phyloP scores from a whole-genome alignment of 2,329 filamentous ascomycete species.

The Alternaria viburni region DNA sequence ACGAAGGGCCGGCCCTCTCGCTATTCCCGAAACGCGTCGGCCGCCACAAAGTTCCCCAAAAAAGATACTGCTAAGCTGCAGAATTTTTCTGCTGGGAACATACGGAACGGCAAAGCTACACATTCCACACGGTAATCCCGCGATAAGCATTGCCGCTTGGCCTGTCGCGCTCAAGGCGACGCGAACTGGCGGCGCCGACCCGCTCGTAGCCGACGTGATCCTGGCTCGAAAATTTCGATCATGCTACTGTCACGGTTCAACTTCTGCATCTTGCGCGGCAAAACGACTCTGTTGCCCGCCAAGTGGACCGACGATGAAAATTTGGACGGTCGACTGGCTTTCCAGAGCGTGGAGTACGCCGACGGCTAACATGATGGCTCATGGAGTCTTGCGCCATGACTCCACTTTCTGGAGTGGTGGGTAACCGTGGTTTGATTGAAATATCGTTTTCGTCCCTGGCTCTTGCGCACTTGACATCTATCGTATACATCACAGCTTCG shows the following conservation, averaged over 20 bases:
- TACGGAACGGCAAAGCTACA: conserved; percentile 14
- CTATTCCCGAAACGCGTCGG: conserved; percentile 16
- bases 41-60: conserved; percentile 24
- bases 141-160: conserved; percentile 4
- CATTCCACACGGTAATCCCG: conserved; percentile 8
- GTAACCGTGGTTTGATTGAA: conserved; percentile 23
- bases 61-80: conserved; percentile 24
- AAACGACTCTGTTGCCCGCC: conserved; percentile 22
- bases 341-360: conserved; percentile 36
- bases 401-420: conserved; percentile 16
- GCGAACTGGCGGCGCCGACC: conserved; percentile 22
- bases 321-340: conserved; percentile 31
- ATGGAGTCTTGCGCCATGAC: conserved; percentile 24
- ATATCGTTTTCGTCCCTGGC: conserved; percentile 25
- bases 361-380: conserved; percentile 27
- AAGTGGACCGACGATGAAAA: conserved; percentile 44
- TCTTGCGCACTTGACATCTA: conserved; percentile 19
- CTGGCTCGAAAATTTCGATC: conserved; percentile 33
- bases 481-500: conserved; percentile 20
- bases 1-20: conserved; percentile 34
- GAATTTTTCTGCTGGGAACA: conserved; percentile 31
- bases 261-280: conserved; percentile 22
- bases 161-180: conserved; percentile 12
- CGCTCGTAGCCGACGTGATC: conserved; percentile 32
- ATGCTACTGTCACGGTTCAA: conserved; percentile 27